A percentile compares a stretch with the other conserved stretches of the same genome.
phyloP scores from a whole-genome alignment of 2,329 filamentous ascomycete species.

The Exophiala sideris region DNA sequence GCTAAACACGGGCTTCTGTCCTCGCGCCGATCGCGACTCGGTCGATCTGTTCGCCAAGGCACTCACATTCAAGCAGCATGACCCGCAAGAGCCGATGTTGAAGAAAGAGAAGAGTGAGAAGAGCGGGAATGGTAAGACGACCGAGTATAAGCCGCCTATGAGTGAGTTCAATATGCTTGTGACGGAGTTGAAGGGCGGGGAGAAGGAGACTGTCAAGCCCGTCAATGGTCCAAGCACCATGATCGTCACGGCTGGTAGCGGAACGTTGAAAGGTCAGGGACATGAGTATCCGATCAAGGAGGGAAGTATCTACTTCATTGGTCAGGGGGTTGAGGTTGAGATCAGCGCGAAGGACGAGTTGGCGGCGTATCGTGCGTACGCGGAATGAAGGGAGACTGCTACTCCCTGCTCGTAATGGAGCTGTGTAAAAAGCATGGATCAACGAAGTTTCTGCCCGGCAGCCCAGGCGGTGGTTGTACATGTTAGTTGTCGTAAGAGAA shows the following conservation, averaged over 20 bases:
- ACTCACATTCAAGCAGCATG: slow-evolving; percentile 63
- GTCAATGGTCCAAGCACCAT: slow-evolving; percentile 62
- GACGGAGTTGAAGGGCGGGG: slow-evolving; percentile 54
- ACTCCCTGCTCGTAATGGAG: no score
- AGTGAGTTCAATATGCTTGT: slow-evolving; percentile 69
- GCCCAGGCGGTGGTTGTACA: no score
- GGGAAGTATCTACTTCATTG: slow-evolving; percentile 66
- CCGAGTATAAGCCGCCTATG: slow-evolving; percentile 63
- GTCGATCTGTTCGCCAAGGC: slow-evolving; percentile 62
- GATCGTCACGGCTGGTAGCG: slow-evolving; percentile 59
- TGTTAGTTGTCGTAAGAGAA: no score
- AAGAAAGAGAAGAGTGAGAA: slow-evolving; percentile 48
- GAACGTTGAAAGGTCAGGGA: slow-evolving; percentile 54
- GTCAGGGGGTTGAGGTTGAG: slow-evolving; percentile 52
- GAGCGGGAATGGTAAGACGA: slow-evolving; percentile 58
- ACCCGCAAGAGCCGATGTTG: slow-evolving; percentile 55
- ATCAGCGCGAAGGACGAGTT: slow-evolving; percentile 40
- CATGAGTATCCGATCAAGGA: slow-evolving; percentile 54
- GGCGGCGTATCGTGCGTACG: slow-evolving; percentile 49
- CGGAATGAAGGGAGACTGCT: slow-evolving; percentile 28
- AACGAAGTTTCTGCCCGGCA: no score
- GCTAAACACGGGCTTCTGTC: slow-evolving; percentile 71
- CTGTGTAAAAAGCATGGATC: no score
- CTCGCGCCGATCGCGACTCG: slow-evolving; percentile 60
- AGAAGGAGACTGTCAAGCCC: slow-evolving; percentile 56